Evolutionary conservation across 352 stramenopile species (phyloP).

Genomic region (Globisporangium mamillatum): DNA sequence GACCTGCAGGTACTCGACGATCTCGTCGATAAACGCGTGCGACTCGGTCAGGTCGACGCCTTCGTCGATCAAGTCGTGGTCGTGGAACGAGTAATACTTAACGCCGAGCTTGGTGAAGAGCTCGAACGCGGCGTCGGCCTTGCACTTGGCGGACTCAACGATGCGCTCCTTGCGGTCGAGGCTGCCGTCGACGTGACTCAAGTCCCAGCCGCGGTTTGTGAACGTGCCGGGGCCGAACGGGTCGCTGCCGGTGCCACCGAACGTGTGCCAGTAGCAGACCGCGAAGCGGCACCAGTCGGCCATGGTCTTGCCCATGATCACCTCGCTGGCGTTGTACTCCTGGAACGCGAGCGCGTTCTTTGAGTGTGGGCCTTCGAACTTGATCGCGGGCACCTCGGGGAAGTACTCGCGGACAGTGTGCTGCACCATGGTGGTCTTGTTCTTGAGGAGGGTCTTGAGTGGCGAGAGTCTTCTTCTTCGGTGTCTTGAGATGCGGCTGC

Average conservation of each 20-base stretch:
- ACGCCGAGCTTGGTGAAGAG: constrained; percentile 85
- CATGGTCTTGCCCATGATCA: constrained; percentile 80
- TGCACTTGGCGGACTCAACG: constrained; percentile 69
- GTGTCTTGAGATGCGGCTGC: background rate
- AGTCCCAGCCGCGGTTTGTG: constrained; percentile 43
- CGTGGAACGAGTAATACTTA: constrained; percentile 86
- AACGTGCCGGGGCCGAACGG: constrained; percentile 38
- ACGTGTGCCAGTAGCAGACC: constrained; percentile 66
- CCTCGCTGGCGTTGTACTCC: constrained; percentile 76
- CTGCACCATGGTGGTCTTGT: constrained; percentile 10
- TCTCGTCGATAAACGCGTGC: constrained; percentile 31
- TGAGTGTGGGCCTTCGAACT: constrained; percentile 47
- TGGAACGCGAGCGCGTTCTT: constrained; percentile 61
- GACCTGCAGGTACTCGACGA: constrained; percentile 43
- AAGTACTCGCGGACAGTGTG: constrained; percentile 46
- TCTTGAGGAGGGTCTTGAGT: background rate
- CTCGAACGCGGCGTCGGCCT: constrained; percentile 84
- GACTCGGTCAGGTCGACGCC: constrained; percentile 47
- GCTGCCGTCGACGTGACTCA: constrained; percentile 18
- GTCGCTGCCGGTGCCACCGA: constrained; percentile 30
- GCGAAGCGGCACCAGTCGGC: constrained; percentile 60
- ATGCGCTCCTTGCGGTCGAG: constrained; percentile 43
- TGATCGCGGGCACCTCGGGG: constrained; percentile 51
- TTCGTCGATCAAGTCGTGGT: constrained; percentile 75
- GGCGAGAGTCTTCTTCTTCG: background rate